Evolutionary conservation across 2,329 filamentous ascomycete genomes (phyloP).

Genomic region (Penicillium vulpinum): DNA sequence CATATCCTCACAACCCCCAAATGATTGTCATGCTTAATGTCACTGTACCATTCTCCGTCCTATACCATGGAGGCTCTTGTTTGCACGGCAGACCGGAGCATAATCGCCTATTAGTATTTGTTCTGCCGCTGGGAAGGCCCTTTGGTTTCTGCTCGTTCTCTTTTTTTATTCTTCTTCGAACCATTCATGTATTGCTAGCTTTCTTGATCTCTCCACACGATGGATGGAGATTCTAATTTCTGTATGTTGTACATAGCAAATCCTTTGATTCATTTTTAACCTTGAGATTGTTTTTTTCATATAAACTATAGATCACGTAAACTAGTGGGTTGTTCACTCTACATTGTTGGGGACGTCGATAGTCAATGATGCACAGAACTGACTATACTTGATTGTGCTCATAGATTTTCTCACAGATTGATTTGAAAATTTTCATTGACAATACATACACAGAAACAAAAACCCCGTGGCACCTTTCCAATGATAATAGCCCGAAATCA

Average conservation of each 20-base stretch:
- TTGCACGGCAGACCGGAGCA: conserved; percentile 5
- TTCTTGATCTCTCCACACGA: conserved; percentile 11
- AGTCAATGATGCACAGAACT: neutral
- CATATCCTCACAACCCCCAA: neutral
- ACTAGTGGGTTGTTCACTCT: neutral
- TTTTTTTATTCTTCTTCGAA: conserved; percentile 6
- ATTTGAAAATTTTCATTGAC: neutral
- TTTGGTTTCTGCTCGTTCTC: conserved; percentile 3
- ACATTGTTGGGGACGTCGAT: neutral
- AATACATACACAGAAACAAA: conserved; percentile 4
- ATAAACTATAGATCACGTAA: neutral
- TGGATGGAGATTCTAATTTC: conserved; percentile 13
- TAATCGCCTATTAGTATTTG: conserved; percentile 6
- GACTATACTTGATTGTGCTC: neutral
- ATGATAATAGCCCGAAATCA: neutral
- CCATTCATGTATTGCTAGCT: conserved; percentile 28
- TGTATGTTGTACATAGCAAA: conserved; percentile 29
- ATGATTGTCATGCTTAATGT: conserved; percentile 13
- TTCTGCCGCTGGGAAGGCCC: neutral
- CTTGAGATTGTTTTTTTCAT: neutral
- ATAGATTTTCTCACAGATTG: neutral
- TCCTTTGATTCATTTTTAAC: neutral
- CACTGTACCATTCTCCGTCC: conserved; percentile 10
- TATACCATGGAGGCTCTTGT: conserved; percentile 8
- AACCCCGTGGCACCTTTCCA: neutral